phyloP scores from a whole-genome alignment of 495 filamentous ascomycete genomes.

The Neurospora sp. region DNA sequence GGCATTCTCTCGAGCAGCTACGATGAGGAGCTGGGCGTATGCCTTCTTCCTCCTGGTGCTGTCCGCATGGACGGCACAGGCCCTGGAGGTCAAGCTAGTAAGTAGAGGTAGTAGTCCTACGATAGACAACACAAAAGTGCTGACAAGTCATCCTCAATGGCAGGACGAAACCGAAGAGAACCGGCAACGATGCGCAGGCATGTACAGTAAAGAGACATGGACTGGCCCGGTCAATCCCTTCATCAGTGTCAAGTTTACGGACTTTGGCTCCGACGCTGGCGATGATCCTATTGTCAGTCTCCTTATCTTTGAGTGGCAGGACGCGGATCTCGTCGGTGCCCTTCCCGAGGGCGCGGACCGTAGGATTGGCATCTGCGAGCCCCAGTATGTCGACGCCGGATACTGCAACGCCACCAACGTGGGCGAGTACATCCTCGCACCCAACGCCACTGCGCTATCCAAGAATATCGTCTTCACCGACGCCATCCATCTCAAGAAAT shows the following conservation, averaged over 20 bases:
- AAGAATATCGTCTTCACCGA: conserved; percentile 62
- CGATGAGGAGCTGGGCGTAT: conserved; percentile 33
- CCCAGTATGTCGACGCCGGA: conserved; percentile 50
- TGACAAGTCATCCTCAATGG: not conserved
- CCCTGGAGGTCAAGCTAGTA: conserved; percentile 52
- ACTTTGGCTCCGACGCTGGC: conserved; percentile 40
- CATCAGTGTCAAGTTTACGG: conserved; percentile 74
- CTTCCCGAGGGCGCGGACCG: conserved; percentile 23
- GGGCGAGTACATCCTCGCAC: conserved; percentile 74
- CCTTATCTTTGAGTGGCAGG: conserved; percentile 89
- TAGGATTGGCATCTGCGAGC: conserved; percentile 69
- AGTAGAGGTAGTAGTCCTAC: not conserved
- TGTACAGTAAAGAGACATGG: conserved; percentile 90
- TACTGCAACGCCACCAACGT: conserved; percentile 64
- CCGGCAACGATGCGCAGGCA: conserved; percentile 85
- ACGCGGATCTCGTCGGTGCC: conserved; percentile 70
- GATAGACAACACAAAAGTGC: not conserved
- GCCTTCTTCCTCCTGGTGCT: conserved; percentile 34
- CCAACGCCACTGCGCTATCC: conserved; percentile 59
- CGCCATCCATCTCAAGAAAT: conserved; percentile 72
- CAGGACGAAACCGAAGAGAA: conserved; percentile 69
- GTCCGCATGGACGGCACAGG: conserved; percentile 46
- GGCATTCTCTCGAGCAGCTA: not conserved
- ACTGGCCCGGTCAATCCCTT: conserved; percentile 80
- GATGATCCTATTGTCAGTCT: conserved; percentile 73